Percentiles rank a stretch among this genome's conserved stretches.
Conservation (phyloP, 2,329 filamentous ascomycete genomes). For the Sordariomycetes sp. region DNA sequence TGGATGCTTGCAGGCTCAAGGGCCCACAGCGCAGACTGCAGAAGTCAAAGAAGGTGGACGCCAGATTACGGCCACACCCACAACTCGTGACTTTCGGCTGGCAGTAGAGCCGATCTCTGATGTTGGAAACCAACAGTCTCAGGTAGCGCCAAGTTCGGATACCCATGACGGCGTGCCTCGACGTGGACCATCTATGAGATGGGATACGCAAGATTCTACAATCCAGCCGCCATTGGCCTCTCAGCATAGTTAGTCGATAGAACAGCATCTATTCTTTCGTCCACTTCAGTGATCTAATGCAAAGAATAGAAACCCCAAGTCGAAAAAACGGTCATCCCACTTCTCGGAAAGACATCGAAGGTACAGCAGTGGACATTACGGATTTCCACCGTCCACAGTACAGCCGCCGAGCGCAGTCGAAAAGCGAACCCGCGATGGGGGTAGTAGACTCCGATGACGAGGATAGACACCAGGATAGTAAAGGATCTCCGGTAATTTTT, state of each 20-base stretch:
- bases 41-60: not conserved
- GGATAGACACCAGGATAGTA: not conserved
- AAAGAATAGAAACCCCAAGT: not conserved
- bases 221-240: not conserved
- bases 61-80: not conserved
- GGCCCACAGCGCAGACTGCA: not conserved
- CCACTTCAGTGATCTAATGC: not conserved
- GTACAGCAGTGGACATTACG: slow-evolving; percentile 5
- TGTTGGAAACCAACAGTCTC: not conserved
- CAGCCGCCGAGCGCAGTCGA: slow-evolving; percentile 31
- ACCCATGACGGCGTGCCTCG: not conserved
- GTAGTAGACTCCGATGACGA: slow-evolving; percentile 1
- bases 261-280: not conserved
- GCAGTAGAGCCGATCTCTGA: not conserved
- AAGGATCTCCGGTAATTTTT: not conserved
- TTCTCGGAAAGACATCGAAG: not conserved
- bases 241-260: not conserved
- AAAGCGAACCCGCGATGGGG: slow-evolving; percentile 24
- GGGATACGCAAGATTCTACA: not conserved
- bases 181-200: not conserved
- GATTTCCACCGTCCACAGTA: slow-evolving; percentile 20
- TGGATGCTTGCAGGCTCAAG: not conserved
- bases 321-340: not conserved
- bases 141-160: not conserved
- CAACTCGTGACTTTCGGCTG: not conserved